Evolutionary conservation across 768 basidiomycete species (phyloP), one percentile per base, ranked within the genome.

Genomic region (Fistulinella prunicolor): DNA sequence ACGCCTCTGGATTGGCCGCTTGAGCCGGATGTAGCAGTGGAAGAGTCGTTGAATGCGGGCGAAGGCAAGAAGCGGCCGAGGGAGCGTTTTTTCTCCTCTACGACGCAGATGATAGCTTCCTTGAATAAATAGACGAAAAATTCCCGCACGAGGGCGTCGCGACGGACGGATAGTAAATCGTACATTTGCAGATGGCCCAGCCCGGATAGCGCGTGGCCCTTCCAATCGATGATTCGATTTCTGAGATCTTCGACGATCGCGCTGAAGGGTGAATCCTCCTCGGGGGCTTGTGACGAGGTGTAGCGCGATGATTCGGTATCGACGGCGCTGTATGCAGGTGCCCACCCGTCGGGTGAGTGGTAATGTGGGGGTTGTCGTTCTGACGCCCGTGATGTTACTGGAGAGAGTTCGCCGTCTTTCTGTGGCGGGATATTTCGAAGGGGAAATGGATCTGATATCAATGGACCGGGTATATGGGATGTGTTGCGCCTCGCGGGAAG

Each of bases 61-160:
- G 84, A 83, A 24, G 85, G 83, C 5, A 93, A 75, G 38, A 93
- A 74, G 22, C 86, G 80, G 8, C 86, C 83, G 2, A 94, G 70
- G 0, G 85, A 83, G 21, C 87, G 82, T 60, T 92, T 94, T 74
- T 85, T 91, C 70, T 99, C 95, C 66, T 98, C 94, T 17, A 89
- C 80, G n/a, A 98, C 93, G 66, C 96, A 99, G 50, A 99, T 93
- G 55, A 99, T 89, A 9, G 96, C 96, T 67, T 97, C 93, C 61
- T 86, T 87, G 81, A 97, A 99, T 22, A 99, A 80, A 71, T 98
- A 97, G 51, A 96, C 92, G 63, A 85, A 89, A 69, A 97, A 97
- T 66, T 96, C 94, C 46, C 94, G 83, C 17, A 94, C 86, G 51
- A 92, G 86, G 9, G 85, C 73, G 56, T 95, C 95, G 41, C 94